Conservation (phyloP, 139 green algal genomes). For the Zygnema cylindricum region DNA sequence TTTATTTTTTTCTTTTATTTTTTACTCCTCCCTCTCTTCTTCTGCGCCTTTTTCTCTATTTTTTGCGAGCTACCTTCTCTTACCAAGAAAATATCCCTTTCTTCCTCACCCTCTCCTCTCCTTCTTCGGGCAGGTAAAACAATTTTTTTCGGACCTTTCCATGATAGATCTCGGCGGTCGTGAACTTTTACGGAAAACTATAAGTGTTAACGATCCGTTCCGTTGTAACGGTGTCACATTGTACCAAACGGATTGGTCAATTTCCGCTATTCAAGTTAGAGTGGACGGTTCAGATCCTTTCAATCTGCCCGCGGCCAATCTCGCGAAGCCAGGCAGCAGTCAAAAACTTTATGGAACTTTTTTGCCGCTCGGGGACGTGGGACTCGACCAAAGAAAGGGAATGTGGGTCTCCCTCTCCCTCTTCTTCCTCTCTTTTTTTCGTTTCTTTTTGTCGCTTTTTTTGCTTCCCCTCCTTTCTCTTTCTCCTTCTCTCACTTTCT, state of each 20-base stretch:
- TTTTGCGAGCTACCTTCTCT: too few species aligned
- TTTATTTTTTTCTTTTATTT: too few species aligned
- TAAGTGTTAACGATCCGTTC: slow-evolving; percentile 92
- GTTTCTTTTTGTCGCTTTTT: background rate
- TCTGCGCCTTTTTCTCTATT: too few species aligned
- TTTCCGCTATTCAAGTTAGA: slow-evolving; percentile 70
- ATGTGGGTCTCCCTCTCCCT: slow-evolving; percentile 25
- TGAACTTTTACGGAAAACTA: slow-evolving; percentile 73
- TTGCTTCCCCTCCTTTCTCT: background rate
- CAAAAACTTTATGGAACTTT: slow-evolving; percentile 62
- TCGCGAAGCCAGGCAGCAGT: slow-evolving; percentile 65
- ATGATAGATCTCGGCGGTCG: slow-evolving; percentile 58
- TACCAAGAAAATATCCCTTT: too few species aligned
- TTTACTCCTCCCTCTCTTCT: too few species aligned
- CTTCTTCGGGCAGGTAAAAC: slow-evolving; percentile 73
- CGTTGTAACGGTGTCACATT: slow-evolving; percentile 83
- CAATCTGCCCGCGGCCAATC: slow-evolving; percentile 83
- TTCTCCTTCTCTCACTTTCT: background rate
- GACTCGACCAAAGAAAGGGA: slow-evolving; percentile 3
- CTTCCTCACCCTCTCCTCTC: too few species aligned
- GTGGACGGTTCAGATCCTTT: slow-evolving; percentile 63
- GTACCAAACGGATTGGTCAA: slow-evolving; percentile 95
- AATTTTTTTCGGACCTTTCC: slow-evolving; percentile 89
- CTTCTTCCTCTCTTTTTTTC: too few species aligned
- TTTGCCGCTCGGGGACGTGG: slow-evolving; percentile 23